Evolutionary conservation across 768 basidiomycete species (phyloP).

Genomic region (Pleurotus platypus): DNA sequence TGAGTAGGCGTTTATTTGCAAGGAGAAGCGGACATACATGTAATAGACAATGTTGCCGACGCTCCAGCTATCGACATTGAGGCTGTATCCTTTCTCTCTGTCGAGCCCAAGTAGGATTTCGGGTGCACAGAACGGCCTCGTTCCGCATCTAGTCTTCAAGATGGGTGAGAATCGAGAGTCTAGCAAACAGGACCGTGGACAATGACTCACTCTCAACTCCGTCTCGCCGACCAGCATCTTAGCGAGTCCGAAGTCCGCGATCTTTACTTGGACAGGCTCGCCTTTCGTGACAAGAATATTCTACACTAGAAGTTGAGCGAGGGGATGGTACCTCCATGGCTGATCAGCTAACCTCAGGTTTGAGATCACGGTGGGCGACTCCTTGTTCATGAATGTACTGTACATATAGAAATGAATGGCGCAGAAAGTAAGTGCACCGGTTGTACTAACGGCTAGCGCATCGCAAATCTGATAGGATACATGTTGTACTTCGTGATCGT

Average conservation of each 20-base stretch:
- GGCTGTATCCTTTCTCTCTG: conserved; percentile 67
- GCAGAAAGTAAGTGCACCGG: background rate
- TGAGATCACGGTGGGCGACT: conserved; percentile 93
- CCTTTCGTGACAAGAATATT: conserved; percentile 79
- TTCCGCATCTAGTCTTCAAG: conserved; percentile 88
- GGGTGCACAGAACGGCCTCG: conserved; percentile 89
- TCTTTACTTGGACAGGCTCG: conserved; percentile 70
- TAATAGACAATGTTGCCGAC: conserved; percentile 92
- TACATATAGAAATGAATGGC: background rate
- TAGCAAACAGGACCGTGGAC: background rate
- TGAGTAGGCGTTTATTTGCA: background rate
- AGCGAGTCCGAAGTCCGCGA: conserved; percentile 95
- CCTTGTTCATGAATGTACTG: conserved; percentile 70
- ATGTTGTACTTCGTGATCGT: conserved; percentile 55
- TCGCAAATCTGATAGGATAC: conserved; percentile 83
- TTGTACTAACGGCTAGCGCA: conserved; percentile 57
- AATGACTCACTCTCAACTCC: conserved; percentile 61
- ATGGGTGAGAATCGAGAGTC: background rate
- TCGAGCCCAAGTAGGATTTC: conserved; percentile 76
- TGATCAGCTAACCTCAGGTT: conserved; percentile 63
- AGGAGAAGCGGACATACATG: conserved; percentile 49
- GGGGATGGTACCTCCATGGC: background rate
- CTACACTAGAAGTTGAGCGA: conserved; percentile 27
- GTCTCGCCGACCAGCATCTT: conserved; percentile 81
- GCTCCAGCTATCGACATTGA: conserved; percentile 94